A percentile compares a stretch with the other conserved stretches of the same genome.
Evolutionary conservation across 2,329 filamentous ascomycete genomes (phyloP).

Genomic region (Harringtonia lauricola): DNA sequence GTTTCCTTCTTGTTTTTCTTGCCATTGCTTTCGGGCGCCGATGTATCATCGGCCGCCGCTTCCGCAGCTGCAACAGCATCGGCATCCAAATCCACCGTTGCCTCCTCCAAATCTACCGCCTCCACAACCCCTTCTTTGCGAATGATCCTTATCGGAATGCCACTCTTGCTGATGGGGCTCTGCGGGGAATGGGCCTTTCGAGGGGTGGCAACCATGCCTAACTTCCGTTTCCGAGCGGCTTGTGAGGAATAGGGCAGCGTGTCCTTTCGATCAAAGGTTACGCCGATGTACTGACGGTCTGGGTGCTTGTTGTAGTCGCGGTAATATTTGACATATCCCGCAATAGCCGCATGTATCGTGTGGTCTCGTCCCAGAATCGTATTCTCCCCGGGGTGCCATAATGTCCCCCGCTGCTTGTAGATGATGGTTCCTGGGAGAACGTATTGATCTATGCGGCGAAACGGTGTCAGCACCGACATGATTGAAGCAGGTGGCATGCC

Average conservation of each 20-base stretch:
- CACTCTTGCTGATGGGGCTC: slow-evolving; percentile 24
- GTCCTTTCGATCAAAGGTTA: slow-evolving; percentile 75
- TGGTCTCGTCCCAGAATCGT: slow-evolving; percentile 91
- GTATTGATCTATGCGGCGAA: slow-evolving; percentile 61
- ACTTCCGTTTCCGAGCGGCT: slow-evolving; percentile 59
- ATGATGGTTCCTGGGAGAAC: slow-evolving; percentile 96
- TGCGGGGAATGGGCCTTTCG: slow-evolving; percentile 19
- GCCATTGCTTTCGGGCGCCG: background rate
- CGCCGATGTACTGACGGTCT: slow-evolving; percentile 86
- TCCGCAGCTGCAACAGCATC: slow-evolving; percentile 3
- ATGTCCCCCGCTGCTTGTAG: slow-evolving; percentile 89
- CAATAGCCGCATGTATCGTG: slow-evolving; percentile 77
- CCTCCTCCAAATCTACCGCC: slow-evolving; percentile 1
- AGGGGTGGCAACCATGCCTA: slow-evolving; percentile 57
- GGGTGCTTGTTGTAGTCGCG: slow-evolving; percentile 74
- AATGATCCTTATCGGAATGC: slow-evolving; percentile 21
- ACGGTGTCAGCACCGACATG: background rate
- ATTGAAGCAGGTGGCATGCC: no score
- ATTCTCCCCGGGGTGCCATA: slow-evolving; percentile 94
- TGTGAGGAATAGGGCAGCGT: slow-evolving; percentile 66
- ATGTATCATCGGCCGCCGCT: background rate
- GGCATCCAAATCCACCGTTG: background rate
- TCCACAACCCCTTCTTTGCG: slow-evolving; percentile 14
- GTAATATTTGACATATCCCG: slow-evolving; percentile 96
- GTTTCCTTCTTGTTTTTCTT: background rate